phyloP scores from a whole-genome alignment of 164 flowering plant genomes.

The Piper betle region DNA sequence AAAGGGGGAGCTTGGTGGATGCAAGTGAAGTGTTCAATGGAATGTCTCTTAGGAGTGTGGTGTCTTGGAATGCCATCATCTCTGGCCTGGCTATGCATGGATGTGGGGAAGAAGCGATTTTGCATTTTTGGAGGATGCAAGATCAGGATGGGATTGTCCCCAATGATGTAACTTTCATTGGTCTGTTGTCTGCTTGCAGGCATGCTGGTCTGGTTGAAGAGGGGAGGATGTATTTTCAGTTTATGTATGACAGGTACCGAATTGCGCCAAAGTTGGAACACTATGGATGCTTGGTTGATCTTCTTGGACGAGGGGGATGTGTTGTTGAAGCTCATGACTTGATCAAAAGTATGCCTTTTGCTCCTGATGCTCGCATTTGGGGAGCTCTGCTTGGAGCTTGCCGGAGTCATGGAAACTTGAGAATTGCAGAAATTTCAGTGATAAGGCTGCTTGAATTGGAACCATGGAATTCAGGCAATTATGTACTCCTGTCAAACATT shows the following conservation, averaged over 20 bases:
- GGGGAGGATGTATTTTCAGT: conserved; percentile 15
- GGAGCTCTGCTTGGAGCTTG: conserved; percentile 25
- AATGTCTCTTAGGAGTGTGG: conserved; percentile 14
- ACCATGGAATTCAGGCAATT: conserved; percentile 20
- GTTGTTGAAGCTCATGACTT: conserved; percentile 16
- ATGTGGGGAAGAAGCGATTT: conserved; percentile 13
- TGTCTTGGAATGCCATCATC: conserved; percentile 26
- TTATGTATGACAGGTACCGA: conserved; percentile 14
- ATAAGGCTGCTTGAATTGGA: conserved; percentile 12
- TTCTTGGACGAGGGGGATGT: conserved; percentile 18
- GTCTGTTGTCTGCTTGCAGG: conserved; percentile 20
- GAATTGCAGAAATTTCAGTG: conserved; percentile 14
- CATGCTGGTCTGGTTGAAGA: conserved; percentile 20
- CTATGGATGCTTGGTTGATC: conserved; percentile 28
- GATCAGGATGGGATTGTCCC: conserved; percentile 17
- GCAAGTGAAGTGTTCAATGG: conserved; percentile 22
- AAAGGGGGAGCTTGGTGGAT: conserved; percentile 13
- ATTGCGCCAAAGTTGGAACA: conserved; percentile 21
- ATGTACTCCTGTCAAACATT: conserved; percentile 18
- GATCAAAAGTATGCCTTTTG: conserved; percentile 11
- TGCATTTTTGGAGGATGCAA: conserved; percentile 3
- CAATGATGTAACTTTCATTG: conserved; percentile 20
- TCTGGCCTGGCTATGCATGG: conserved; percentile 21
- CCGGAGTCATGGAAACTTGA: conserved; percentile 19
- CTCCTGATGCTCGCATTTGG: conserved; percentile 18